phyloP scores from a whole-genome alignment of 306 rosid species.

The Astragalus membranaceus region DNA sequence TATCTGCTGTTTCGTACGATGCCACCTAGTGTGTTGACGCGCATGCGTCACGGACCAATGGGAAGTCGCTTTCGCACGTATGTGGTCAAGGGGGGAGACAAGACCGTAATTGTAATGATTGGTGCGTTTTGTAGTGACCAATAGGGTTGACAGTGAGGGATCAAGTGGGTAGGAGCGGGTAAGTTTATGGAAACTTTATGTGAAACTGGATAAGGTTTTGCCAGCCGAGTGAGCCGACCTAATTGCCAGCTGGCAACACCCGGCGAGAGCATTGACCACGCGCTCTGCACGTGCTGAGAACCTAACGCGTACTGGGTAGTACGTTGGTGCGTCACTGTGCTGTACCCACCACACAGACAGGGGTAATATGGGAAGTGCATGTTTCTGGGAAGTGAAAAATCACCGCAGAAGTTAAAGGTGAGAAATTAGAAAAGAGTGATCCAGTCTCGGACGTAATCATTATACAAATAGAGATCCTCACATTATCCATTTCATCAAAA shows the following conservation, averaged over 20 bases:
- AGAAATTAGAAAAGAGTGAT: background rate
- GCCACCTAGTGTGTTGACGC: background rate
- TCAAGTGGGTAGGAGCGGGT: background rate
- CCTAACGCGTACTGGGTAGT: slow-evolving; percentile 16
- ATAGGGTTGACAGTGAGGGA: slow-evolving; percentile 11
- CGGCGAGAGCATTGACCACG: slow-evolving; percentile 27
- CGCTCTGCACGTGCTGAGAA: slow-evolving; percentile 24
- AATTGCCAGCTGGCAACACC: slow-evolving; percentile 40
- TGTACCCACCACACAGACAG: slow-evolving; percentile 11
- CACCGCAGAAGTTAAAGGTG: slow-evolving; percentile 13
- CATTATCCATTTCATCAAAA: background rate
- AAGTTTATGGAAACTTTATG: background rate
- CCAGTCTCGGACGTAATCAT: background rate
- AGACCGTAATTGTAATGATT: background rate
- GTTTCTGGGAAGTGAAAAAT: slow-evolving; percentile 21
- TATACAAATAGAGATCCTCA: background rate
- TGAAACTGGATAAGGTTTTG: slow-evolving; percentile 41
- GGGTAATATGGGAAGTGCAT: background rate
- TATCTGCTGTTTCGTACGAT: slow-evolving; percentile 16
- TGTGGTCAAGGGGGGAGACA: background rate
- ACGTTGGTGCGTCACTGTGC: slow-evolving; percentile 23
- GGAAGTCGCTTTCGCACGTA: background rate
- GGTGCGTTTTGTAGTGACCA: background rate
- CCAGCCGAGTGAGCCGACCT: slow-evolving; percentile 29
- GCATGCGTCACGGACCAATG: slow-evolving; percentile 26